Conservation (phyloP, 192 early-diverging fungal genomes). For the Gryganskiella cystojenkinii region DNA sequence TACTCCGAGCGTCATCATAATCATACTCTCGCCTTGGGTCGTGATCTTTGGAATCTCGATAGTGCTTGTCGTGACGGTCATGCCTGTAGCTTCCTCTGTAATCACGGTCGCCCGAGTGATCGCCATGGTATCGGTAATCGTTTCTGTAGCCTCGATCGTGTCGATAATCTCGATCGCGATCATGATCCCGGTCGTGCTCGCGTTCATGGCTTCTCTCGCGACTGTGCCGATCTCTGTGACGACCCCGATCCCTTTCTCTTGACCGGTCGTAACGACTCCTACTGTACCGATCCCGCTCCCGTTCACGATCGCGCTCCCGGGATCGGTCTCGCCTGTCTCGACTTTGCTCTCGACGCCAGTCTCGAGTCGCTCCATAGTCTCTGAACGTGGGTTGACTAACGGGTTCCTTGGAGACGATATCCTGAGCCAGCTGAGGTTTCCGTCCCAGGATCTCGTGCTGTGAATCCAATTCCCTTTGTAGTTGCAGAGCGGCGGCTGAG, state of each 20-base stretch:
- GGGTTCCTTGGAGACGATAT: constrained; percentile 44
- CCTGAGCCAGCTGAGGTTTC: constrained; percentile 49
- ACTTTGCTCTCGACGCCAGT: constrained; percentile 48
- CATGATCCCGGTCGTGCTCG: constrained; percentile 19
- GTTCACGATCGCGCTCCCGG: constrained; percentile 39
- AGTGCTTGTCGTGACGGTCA: constrained; percentile 23
- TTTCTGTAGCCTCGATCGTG: constrained; percentile 33
- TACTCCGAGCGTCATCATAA: constrained; percentile 20
- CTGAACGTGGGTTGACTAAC: constrained; percentile 38
- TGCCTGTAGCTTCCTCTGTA: constrained; percentile 22
- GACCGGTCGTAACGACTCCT: constrained; percentile 44
- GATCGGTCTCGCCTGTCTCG: constrained; percentile 47
- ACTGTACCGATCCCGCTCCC: constrained; percentile 29
- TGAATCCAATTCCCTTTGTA: constrained; percentile 36
- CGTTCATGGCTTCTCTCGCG: constrained; percentile 42
- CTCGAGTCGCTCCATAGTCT: constrained; percentile 51
- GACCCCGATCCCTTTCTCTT: constrained; percentile 26
- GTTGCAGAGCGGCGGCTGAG: constrained; percentile 38
- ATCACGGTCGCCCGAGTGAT: constrained; percentile 28
- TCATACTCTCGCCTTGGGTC: constrained; percentile 20
- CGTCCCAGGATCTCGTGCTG: constrained; percentile 49
- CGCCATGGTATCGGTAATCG: constrained; percentile 32
- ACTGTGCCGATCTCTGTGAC: constrained; percentile 40
- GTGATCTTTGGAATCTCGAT: constrained; percentile 30
- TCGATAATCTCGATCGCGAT: constrained; percentile 39